Evolutionary conservation across 305 asterid species (phyloP), one percentile per base, ranked within the genome.

Genomic region (Fraxinus xanthoxyloides): DNA sequence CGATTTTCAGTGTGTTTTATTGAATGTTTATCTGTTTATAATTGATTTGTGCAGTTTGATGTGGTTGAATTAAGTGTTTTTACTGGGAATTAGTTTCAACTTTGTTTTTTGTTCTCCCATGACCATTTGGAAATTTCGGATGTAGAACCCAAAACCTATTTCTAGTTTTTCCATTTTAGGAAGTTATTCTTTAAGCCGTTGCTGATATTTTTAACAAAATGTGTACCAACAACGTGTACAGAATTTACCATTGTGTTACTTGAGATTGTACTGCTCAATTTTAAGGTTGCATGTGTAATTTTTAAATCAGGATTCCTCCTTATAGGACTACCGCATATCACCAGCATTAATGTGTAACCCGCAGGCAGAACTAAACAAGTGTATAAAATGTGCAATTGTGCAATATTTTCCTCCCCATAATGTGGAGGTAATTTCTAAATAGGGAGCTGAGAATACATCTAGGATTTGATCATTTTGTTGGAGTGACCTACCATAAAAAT

Each of bases 51-150:
- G 76, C 21, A 73, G 30, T 79, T 76, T 38, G n/a, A 32, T 78
- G 80, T 31, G 81, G 67, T 48, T 76, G 38, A 24, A 51, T 77
- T 7, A 48, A 26, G 6, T 12, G 40, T 51, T 13, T 61, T 13
- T 73, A 61, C 26, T 15, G 61, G 69, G 77, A 21, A 46, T 43
- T 80, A 51, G 84, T 26, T 69, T 85, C 26, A 21, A 77, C 84
- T 43, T 28, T 51, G 51, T 75, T 79, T 40, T 36, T 59, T 26
- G 19, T 69, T 36, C 43, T 26, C 21, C 23, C 73, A 32, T 59
- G 15, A 67, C 19, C 74, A 13, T 34, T 28, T 67, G 8, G 74
- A 67, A 67, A 26, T 67, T 67, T 67, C 38, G 28, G 38, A 26
- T 28, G 21, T 28, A 67, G 5, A 26, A 28, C n/a, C 74, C 36